Evolutionary conservation across 495 filamentous ascomycete species (phyloP).

Genomic region (Trichoderma asperelloides): DNA sequence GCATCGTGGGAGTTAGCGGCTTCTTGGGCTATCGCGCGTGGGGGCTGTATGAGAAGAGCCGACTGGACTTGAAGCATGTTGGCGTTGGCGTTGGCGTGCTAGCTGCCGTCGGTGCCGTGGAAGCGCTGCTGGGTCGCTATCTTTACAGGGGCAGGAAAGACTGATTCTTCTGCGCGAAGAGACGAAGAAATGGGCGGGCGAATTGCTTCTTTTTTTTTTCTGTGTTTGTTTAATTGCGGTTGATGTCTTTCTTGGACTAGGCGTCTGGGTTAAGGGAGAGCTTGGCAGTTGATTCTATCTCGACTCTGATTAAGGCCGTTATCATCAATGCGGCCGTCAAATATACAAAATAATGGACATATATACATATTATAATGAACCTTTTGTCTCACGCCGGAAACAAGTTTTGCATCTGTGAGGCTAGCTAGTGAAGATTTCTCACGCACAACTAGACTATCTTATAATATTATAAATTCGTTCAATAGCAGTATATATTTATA

Average conservation of each 20-base stretch:
- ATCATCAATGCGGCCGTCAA: background rate
- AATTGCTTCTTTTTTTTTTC: background rate
- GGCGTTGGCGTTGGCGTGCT: conserved; percentile 52
- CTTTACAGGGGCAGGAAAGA: conserved; percentile 10
- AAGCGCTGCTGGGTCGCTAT: conserved; percentile 33
- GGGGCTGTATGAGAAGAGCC: conserved; percentile 50
- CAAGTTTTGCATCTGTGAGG: too few relatives aligned
- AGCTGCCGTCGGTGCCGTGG: conserved; percentile 29
- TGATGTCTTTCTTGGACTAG: background rate
- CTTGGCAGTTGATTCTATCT: background rate
- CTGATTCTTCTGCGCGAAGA: background rate
- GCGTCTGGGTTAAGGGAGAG: background rate
- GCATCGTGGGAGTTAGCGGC: conserved; percentile 34
- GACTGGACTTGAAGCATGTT: conserved; percentile 60
- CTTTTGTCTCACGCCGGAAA: background rate
- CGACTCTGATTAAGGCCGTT: background rate
- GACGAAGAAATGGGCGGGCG: background rate
- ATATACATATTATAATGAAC: background rate
- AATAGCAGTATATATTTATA: too few relatives aligned
- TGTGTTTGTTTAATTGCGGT: background rate
- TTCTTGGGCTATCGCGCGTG: conserved; percentile 39
- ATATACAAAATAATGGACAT: background rate
- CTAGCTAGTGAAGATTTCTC: too few relatives aligned
- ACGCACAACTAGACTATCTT: too few relatives aligned
- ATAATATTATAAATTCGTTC: too few relatives aligned